Conservation (phyloP, 148 eudicot genomes). For the Rhododendron vialii region DNA sequence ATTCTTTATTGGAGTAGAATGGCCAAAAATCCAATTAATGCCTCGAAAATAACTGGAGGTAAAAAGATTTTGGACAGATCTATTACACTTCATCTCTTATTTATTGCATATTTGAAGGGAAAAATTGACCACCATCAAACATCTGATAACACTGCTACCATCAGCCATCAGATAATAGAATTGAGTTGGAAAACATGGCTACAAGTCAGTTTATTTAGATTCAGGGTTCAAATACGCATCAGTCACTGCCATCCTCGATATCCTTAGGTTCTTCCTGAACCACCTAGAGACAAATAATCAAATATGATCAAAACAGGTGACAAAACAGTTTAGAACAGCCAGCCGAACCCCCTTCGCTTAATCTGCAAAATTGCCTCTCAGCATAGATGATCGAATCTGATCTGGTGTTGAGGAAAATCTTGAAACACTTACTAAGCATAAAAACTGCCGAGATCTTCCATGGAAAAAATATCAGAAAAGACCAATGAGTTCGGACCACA, state of each 20-base stretch:
- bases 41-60: too few relatives aligned
- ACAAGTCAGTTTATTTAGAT: not conserved
- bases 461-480: not conserved
- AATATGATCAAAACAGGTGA: not conserved
- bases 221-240: not conserved
- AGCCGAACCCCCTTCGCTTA: not conserved
- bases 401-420: not conserved
- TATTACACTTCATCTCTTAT: not conserved
- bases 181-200: not conserved
- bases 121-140: not conserved
- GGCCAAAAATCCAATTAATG: too few relatives aligned
- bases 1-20: too few relatives aligned
- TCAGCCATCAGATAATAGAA: not conserved
- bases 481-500: not conserved
- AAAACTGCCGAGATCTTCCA: not conserved
- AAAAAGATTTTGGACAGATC: not conserved
- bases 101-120: not conserved
- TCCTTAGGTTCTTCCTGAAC: constrained; percentile 9
- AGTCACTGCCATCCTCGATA: not conserved
- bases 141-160: not conserved
- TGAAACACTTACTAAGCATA: not conserved
- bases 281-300: constrained; percentile 14
- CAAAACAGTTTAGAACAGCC: not conserved
- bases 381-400: not conserved
- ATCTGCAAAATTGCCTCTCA: not conserved